Conservation (phyloP, 2,329 filamentous ascomycete species). For the Phyllosticta citrichinensis region DNA sequence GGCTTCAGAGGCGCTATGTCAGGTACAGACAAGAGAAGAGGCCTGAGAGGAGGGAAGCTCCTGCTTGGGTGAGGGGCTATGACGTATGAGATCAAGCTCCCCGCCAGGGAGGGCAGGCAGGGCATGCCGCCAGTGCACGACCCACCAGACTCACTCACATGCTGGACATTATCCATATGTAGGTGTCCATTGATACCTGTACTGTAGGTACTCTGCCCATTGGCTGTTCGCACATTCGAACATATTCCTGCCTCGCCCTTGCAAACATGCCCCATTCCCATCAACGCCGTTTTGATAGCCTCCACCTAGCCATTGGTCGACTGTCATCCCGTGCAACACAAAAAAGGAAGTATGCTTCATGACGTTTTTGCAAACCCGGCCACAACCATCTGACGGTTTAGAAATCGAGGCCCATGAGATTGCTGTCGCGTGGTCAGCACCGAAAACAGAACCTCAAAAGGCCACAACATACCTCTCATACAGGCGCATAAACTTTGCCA, state of each 20-base stretch:
- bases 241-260: background rate
- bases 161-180: background rate
- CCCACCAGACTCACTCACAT: background rate
- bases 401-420: constrained; percentile 10
- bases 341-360: background rate
- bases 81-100: background rate
- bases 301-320: background rate
- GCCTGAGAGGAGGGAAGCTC: background rate
- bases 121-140: background rate
- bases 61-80: background rate
- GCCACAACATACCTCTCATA: constrained; percentile 61
- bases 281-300: background rate
- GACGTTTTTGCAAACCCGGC: background rate
- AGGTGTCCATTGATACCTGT: too few relatives aligned
- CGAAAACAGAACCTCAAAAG: too few relatives aligned
- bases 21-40: background rate
- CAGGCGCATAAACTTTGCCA: constrained; percentile 96
- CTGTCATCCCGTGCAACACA: background rate
- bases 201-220: background rate
- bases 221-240: background rate
- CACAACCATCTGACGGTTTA: background rate
- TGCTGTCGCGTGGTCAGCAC: background rate
- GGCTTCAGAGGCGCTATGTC: background rate
- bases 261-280: background rate
- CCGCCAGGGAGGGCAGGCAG: background rate